phyloP scores from a whole-genome alignment of 306 rosid genomes.

The Inga laurina region DNA sequence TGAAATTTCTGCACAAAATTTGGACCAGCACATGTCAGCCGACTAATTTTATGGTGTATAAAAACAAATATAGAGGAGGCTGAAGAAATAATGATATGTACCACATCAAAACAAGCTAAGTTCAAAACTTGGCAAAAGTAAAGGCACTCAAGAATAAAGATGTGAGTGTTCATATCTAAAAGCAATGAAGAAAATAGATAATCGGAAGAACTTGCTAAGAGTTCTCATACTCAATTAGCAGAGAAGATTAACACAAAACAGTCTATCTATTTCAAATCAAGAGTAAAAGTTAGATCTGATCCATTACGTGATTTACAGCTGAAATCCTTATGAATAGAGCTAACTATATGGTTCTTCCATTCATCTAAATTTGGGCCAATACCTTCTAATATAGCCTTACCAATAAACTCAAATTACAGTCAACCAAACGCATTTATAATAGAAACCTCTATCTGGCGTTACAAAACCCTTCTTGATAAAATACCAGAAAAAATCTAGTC shows the following conservation, averaged over 20 bases:
- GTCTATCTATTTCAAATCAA: slow-evolving; percentile 5
- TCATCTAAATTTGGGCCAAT: neutral
- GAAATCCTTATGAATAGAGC: slow-evolving; percentile 8
- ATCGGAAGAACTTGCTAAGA: neutral
- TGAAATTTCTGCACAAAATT: slow-evolving; percentile 72
- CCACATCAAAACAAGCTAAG: slow-evolving; percentile 19
- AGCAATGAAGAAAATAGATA: neutral
- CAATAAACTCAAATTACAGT: neutral
- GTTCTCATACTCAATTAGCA: neutral
- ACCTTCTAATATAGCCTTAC: neutral
- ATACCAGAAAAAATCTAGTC: neutral
- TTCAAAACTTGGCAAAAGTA: slow-evolving; percentile 14
- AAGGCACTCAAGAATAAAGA: neutral
- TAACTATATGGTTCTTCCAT: neutral
- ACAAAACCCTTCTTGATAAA: neutral
- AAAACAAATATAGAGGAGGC: neutral
- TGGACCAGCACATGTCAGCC: slow-evolving; percentile 27
- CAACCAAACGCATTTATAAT: neutral
- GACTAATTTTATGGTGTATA: neutral
- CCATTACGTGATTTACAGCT: neutral
- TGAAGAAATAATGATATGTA: slow-evolving; percentile 1
- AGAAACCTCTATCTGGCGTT: neutral
- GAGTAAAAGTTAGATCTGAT: neutral
- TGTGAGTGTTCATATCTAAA: neutral
- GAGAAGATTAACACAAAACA: neutral